Evolutionary conservation across 768 basidiomycete genomes (phyloP).

Genomic region (Agaricus sinodeliciosus): DNA sequence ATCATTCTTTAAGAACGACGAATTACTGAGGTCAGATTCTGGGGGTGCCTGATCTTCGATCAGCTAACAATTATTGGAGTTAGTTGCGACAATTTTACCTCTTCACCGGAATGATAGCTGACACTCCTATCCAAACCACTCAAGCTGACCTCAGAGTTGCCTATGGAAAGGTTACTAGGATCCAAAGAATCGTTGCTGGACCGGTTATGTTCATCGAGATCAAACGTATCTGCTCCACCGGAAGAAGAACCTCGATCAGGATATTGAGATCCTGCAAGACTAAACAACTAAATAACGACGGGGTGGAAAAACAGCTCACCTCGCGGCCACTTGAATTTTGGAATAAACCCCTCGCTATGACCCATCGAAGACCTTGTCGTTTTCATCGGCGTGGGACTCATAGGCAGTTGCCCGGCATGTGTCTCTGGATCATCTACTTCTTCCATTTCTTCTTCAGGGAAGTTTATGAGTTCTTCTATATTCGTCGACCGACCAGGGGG

Average conservation of each 20-base stretch:
- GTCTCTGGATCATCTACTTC: slow-evolving; percentile 19
- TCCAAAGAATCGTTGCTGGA: slow-evolving; percentile 21
- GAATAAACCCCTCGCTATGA: slow-evolving; percentile 24
- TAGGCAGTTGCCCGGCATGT: slow-evolving; percentile 25
- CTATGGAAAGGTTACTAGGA: slow-evolving; percentile 22
- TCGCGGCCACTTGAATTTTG: slow-evolving; percentile 23
- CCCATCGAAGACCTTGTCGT: slow-evolving; percentile 6
- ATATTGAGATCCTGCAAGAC: slow-evolving; percentile 10
- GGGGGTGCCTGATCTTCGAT: background rate
- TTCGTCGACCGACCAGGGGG: slow-evolving; percentile 32
- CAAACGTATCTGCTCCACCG: slow-evolving; percentile 21
- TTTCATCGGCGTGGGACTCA: slow-evolving; percentile 33
- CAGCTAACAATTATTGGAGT: background rate
- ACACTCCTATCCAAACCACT: slow-evolving; percentile 4
- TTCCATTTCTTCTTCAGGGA: slow-evolving; percentile 20
- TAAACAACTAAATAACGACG: slow-evolving; percentile 4
- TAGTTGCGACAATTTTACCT: background rate
- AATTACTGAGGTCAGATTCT: background rate
- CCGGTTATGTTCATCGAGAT: slow-evolving; percentile 13
- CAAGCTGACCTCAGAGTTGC: slow-evolving; percentile 22
- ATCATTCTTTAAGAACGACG: slow-evolving; percentile 3
- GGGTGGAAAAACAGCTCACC: slow-evolving; percentile 13
- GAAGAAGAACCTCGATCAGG: slow-evolving; percentile 12
- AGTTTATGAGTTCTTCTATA: slow-evolving; percentile 21
- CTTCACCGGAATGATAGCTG: slow-evolving; percentile 8